Evolutionary conservation across 768 basidiomycete genomes (phyloP), one percentile per base, ranked within the genome.

Genomic region (Leucogyrophana mollusca): DNA sequence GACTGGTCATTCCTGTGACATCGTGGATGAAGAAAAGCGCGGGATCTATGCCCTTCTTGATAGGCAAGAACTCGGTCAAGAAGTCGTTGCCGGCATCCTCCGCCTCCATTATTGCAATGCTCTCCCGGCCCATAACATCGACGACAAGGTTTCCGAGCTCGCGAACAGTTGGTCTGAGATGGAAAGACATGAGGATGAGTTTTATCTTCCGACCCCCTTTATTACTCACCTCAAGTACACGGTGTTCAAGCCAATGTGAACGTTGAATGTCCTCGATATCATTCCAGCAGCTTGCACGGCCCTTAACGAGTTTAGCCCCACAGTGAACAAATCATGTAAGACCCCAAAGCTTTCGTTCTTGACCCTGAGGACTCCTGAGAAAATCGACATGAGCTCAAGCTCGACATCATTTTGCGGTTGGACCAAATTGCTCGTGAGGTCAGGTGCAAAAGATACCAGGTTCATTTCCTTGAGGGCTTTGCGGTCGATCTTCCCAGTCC

Each of bases 281-380:
- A 57, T 9, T 27, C 61, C 62, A 38, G 61, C 61, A 0, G 59
- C 61, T 46, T 64, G 61, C 17, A 63, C 62, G 9, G 62, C 62
- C 62, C 62, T 64, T 39, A 64, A 41, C 20, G 61, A 61, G 48
- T 63, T 64, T 52, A 63, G 35, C 21, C 62, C 61, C 14, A 63
- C 47, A 13, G 61, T 57, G 33, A 63, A 63, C 17, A 63, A 45
- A 35, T 63, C 61, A 16, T 61, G 61, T 6, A 49, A 54, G 17
- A 55, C 57, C 11, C 61, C 61, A 21, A 63, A 63, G 14, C 44
- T 37, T 20, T 52, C 47, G 33, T 41, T 52, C 7, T 51, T 51
- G 16, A 54, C 48, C 43, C 54, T 61, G 42, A 61, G 39, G 13
- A 45, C 40, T 47, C 53, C 54, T 36, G 55, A 47, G 34, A 63